Base-by-base conservation (phyloP, 2,329 filamentous ascomycete species). In the Alternaria infectoria region DNA sequence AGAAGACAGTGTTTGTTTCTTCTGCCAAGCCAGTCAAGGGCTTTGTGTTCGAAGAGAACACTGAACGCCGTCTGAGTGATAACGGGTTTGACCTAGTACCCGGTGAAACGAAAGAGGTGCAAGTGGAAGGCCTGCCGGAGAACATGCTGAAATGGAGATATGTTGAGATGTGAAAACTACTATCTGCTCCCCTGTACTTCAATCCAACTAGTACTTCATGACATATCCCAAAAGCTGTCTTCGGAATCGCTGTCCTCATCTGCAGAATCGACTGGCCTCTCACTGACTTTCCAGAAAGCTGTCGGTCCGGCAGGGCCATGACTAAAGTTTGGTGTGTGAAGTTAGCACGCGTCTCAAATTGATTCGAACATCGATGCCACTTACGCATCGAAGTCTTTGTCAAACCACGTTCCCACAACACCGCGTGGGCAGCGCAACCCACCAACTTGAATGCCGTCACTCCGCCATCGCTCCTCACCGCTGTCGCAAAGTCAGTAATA, bases 351-450 rank as follows among this genome's bases (percentile, higher is more conserved):
- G 0, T 17, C 9, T 40, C 15, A 40, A 15, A 0, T 10, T 9
- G 17, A 0, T 3, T 0, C 9, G 3, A 0, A 17, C n/a, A 10
- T 6, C 0, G 2, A 0, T 11, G 2, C 0, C 9, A 17, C 36
- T 40, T 40, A 40, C 1, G 82, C 76, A 65, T 91, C 89, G 69
- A 87, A 90, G 75, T 93, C 87, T 69, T 89, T 90, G 71, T 93
- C 91, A 71, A 93, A 94, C 92, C 92, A 95, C 55, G 88, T 90
- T 0, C 92, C 91, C 2, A 93, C 74, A 0, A 93, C 88, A 1
- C 91, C 91, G 8, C 91, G 84, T 7, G 86, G 87, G 6, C 89
- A 90, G 52, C 82, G 80, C 1, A 88, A 71, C 0, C 91, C 92
- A 11, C 91, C 91, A 6, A 94, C 79, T 77, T 95, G 92, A 6